A percentile compares a stretch with the other conserved stretches of the same genome.
Conservation (phyloP, 2,329 filamentous ascomycete genomes). For the Nothopassalora personata region DNA sequence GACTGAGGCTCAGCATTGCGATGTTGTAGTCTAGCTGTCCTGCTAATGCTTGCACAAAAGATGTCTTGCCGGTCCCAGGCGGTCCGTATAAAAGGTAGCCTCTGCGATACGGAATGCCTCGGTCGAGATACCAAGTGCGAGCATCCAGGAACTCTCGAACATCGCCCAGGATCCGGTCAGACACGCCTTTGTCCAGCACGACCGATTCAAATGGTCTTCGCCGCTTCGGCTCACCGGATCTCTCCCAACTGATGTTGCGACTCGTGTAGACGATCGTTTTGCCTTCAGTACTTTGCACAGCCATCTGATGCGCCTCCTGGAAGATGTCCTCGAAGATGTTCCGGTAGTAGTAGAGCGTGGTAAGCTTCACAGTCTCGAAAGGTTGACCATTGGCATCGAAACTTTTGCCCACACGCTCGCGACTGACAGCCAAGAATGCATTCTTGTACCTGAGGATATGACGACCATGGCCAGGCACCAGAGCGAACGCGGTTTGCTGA, state of each 20-base stretch:
- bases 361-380: constrained; percentile 89
- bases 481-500: constrained; percentile 71
- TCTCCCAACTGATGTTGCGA: constrained; percentile 76
- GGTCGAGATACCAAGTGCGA: constrained; percentile 83
- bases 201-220: constrained; percentile 88
- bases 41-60: constrained; percentile 91
- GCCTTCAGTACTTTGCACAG: constrained; percentile 74
- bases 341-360: constrained; percentile 82
- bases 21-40: constrained; percentile 91
- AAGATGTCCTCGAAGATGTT: constrained; percentile 89
- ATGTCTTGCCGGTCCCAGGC: constrained; percentile 72
- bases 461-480: constrained; percentile 85
- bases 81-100: constrained; percentile 77
- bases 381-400: constrained; percentile 78
- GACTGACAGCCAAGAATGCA: constrained; percentile 80
- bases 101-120: constrained; percentile 87
- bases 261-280: constrained; percentile 90
- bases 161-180: constrained; percentile 73
- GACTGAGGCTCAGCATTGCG: constrained; percentile 84
- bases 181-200: constrained; percentile 75
- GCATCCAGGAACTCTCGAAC: constrained; percentile 75
- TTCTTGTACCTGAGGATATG: constrained; percentile 83
- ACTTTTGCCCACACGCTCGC: constrained; percentile 75
- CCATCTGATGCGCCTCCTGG: constrained; percentile 74
- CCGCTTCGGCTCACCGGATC: constrained; percentile 74